Conservation (phyloP, 202 grass and related monocot genomes). For the Bolboschoenoplectus hybrid region DNA sequence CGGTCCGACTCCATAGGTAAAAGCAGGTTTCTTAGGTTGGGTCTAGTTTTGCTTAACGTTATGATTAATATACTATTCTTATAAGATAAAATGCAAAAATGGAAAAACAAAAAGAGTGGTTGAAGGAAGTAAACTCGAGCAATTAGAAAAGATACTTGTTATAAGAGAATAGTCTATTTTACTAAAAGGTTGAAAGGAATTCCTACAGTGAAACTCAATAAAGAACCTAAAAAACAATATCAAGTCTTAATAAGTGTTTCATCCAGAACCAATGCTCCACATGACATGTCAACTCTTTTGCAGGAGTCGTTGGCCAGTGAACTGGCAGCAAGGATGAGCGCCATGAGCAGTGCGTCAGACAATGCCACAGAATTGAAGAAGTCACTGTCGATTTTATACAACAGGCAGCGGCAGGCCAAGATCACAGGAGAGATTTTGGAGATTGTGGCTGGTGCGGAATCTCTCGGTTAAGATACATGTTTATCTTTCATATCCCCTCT, state of each 20-base stretch:
- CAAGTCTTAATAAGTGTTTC: neutral
- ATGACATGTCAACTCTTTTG: constrained; percentile 13
- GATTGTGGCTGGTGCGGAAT: constrained; percentile 75
- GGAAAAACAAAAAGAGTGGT: neutral
- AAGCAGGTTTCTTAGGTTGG: neutral
- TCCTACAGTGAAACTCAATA: neutral
- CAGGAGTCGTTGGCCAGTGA: constrained; percentile 92
- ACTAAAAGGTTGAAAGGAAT: neutral
- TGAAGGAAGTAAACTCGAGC: neutral
- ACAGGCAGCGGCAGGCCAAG: constrained; percentile 88
- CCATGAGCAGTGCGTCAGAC: constrained; percentile 91
- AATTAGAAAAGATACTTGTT: neutral
- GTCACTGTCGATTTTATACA: constrained; percentile 66
- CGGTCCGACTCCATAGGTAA: neutral
- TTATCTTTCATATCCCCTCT: constrained; percentile 6
- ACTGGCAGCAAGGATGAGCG: constrained; percentile 85
- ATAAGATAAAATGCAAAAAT: neutral
- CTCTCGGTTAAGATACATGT: constrained; percentile 34
- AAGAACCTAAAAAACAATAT: neutral
- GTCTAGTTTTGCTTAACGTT: neutral
- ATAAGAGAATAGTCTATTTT: too few species aligned
- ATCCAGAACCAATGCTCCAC: neutral
- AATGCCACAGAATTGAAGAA: constrained; percentile 72
- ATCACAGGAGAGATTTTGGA: constrained; percentile 97
- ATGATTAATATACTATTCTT: neutral